Conservation (phyloP, 148 eudicot genomes). For the Camellia lanceoleosa region DNA sequence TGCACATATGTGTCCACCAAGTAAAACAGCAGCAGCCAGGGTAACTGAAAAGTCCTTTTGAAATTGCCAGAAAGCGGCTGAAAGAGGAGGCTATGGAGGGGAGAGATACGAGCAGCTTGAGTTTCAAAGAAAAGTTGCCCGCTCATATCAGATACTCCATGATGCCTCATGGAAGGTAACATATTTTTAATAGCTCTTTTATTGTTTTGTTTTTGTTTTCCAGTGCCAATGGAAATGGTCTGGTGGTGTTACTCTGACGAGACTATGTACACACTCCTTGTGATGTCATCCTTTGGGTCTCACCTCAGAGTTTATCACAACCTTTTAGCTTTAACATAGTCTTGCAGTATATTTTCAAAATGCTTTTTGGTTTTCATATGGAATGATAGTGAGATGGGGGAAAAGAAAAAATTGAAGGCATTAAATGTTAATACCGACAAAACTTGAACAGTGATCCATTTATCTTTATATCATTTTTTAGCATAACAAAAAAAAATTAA, state of each 20-base stretch:
- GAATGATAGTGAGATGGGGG: not conserved
- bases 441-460: not conserved
- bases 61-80: conserved; percentile 78
- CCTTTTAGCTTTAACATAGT: not conserved
- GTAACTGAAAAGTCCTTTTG: conserved; percentile 5
- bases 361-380: not conserved
- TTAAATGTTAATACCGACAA: not conserved
- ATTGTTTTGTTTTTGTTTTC: not conserved
- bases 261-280: not conserved
- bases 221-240: not conserved
- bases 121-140: conserved; percentile 77
- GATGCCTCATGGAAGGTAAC: conserved; percentile 87
- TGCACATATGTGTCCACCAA: not conserved
- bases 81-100: conserved; percentile 96
- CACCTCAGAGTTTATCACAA: not conserved
- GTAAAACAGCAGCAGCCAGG: not conserved
- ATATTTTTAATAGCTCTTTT: not conserved
- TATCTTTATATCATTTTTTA: too few relatives aligned
- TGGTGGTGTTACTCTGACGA: not conserved
- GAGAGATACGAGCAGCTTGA: conserved; percentile 95
- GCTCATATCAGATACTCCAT: conserved; percentile 54
- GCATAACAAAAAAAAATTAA: too few relatives aligned
- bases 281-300: not conserved
- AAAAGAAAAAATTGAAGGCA: not conserved
- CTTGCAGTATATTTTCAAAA: too few relatives aligned